phyloP scores from a whole-genome alignment of 441 rosid species.

The Aquilaria agallochum region DNA sequence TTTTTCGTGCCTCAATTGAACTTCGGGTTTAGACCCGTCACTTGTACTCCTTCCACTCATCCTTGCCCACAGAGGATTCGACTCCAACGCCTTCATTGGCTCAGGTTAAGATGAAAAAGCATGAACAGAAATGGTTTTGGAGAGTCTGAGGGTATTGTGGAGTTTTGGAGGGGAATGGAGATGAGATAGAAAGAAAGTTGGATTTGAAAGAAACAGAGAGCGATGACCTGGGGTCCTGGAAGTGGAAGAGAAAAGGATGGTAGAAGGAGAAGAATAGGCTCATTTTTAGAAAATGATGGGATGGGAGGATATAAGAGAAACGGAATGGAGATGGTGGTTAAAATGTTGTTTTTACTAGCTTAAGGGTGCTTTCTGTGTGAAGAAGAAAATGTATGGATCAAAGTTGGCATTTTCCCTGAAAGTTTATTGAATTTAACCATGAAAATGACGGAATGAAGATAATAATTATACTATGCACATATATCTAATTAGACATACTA shows the following conservation, averaged over 20 bases:
- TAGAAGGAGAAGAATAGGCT: conserved; percentile 37
- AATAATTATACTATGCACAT: no score
- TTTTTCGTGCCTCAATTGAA: conserved; percentile 24
- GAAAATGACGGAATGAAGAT: no score
- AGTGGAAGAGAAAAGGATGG: conserved; percentile 30
- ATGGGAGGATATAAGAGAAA: no score
- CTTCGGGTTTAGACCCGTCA: conserved; percentile 5
- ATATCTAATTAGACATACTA: no score
- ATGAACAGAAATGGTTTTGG: conserved; percentile 22
- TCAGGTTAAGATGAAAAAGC: conserved; percentile 23
- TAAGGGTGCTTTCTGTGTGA: no score
- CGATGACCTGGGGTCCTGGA: conserved; percentile 11
- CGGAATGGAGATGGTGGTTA: no score
- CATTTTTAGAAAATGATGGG: conserved; percentile 21
- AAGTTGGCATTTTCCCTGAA: no score
- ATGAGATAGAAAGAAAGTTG: conserved; percentile 19
- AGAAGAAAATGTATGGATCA: no score
- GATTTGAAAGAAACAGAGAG: conserved; percentile 9
- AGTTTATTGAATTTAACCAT: no score
- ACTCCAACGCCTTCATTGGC: conserved; percentile 35
- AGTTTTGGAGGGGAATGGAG: conserved; percentile 9
- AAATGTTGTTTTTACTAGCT: no score
- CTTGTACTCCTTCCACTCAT: conserved; percentile 71
- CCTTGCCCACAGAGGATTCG: conserved; percentile 81
- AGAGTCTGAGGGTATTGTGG: conserved; percentile 17